Conservation (phyloP, 1,284 basidiomycete genomes). For the Coniferiporia weirii region DNA sequence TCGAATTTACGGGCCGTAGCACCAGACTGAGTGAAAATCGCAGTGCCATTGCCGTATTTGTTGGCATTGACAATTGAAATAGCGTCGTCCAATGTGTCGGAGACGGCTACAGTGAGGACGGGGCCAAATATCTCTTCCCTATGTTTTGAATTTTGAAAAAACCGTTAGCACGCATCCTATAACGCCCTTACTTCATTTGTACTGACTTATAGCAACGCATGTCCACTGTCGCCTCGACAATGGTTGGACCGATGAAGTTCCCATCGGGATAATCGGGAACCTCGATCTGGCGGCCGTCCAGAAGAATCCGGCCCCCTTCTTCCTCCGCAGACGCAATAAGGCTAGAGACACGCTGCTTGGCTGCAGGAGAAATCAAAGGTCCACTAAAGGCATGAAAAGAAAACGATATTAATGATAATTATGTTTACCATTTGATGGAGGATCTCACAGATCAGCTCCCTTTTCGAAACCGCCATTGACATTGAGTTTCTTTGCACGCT, state of each 20-base stretch:
- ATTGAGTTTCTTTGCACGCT: slow-evolving; percentile 77
- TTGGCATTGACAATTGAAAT: slow-evolving; percentile 87
- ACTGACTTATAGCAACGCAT: slow-evolving; percentile 87
- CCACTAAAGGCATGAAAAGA: slow-evolving; percentile 49
- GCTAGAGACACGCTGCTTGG: slow-evolving; percentile 73
- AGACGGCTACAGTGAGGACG: slow-evolving; percentile 75
- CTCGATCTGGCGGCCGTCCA: slow-evolving; percentile 76
- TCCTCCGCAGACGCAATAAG: slow-evolving; percentile 79
- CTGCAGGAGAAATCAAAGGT: slow-evolving; percentile 87
- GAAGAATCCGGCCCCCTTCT: slow-evolving; percentile 83
- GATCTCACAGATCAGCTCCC: slow-evolving; percentile 75
- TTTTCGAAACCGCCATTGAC: slow-evolving; percentile 90
- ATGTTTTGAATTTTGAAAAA: slow-evolving; percentile 12
- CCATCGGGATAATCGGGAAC: slow-evolving; percentile 82
- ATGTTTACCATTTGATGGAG: background rate
- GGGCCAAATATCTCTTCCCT: slow-evolving; percentile 97
- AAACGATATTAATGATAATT: slow-evolving; percentile 5
- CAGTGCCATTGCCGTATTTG: slow-evolving; percentile 90
- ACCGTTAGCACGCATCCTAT: background rate
- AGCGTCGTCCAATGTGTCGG: slow-evolving; percentile 88
- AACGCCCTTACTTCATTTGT: slow-evolving; percentile 15
- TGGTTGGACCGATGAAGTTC: slow-evolving; percentile 94
- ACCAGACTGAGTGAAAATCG: slow-evolving; percentile 96
- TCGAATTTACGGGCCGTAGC: slow-evolving; percentile 95
- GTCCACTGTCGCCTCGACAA: slow-evolving; percentile 76